Base-by-base conservation (phyloP, 352 stramenopile species). In the Elongisporangium undulatum region DNA sequence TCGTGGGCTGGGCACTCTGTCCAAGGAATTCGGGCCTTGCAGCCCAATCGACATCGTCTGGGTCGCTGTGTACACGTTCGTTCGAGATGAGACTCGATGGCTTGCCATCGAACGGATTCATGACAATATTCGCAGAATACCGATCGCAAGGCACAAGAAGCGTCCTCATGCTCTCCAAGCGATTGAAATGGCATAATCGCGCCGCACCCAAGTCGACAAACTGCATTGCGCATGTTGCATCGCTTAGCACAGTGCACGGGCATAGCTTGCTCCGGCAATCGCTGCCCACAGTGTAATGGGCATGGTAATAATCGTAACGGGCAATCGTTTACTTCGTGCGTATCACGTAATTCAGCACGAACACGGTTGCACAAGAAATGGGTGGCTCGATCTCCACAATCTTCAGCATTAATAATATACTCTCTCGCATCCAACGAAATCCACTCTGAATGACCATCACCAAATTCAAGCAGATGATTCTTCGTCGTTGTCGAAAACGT, bases 221-320 rank as follows among this genome's bases (percentile, higher is more conserved):
- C 23, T 4, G 60, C 48, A 22, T 91, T 89, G 21, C 85, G 85
- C 23, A 82, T 68, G 29, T 77, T 87, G 63, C 85, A 94, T 4
- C 77, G 74, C 56, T 77, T 82, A 20, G 59, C 55, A n/a, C 84
- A 41, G 53, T 94, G 85, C 23, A 56, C 23, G 0, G 69, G 52
- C 7, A 90, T 39, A 2, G 56, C 59, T n/a, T 79, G 61, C 0
- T 61, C 65, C 10, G 72, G 61, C n/a, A 91, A 61, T 13, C 71
- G 71, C 62, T 92, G 82, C 1, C 80, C 79, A 53, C 85, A 94
- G 3, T 61, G 67, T 0, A 92, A 59, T n/a, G 82, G 85, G 58
- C 85, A 94, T 12, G 67, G 19, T 0, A 91, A 56, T 8, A 88
- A 67, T 1, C 82, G 81, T 10, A 86, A 69, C 13, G 53, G 55